Conservation (phyloP, 2,329 filamentous ascomycete species). For the Cladophialophora chaetospira region DNA sequence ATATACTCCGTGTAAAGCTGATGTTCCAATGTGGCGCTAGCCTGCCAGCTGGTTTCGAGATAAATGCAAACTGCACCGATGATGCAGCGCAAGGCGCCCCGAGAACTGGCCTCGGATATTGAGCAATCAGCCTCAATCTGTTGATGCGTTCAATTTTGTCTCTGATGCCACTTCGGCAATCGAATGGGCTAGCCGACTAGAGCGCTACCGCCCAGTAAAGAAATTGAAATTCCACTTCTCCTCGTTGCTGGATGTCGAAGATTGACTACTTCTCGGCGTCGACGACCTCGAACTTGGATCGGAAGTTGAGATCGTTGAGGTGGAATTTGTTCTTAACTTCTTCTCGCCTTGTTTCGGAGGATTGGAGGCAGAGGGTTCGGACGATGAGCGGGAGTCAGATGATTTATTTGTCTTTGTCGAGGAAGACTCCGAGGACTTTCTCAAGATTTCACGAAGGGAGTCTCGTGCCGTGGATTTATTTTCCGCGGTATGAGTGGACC, state of each 20-base stretch:
- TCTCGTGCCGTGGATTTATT: not conserved
- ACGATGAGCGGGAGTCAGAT: not conserved
- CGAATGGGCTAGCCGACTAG: not conserved
- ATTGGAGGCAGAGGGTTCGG: not conserved
- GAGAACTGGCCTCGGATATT: too few relatives aligned
- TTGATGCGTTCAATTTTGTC: not conserved
- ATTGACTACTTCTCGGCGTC: slow-evolving; percentile 10
- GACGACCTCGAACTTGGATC: slow-evolving; percentile 3
- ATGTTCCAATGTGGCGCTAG: too few relatives aligned
- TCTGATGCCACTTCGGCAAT: not conserved
- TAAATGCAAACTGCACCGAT: too few relatives aligned
- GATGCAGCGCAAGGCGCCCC: too few relatives aligned
- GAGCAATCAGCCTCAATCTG: too few relatives aligned
- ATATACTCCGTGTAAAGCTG: too few relatives aligned
- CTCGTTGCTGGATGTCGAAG: not conserved
- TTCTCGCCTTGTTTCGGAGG: not conserved
- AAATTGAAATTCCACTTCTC: slow-evolving; percentile 7
- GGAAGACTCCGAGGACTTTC: not conserved
- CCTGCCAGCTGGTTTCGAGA: too few relatives aligned
- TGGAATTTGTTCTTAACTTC: slow-evolving; percentile 11
- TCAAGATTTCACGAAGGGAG: slow-evolving; percentile 4
- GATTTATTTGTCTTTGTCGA: not conserved
- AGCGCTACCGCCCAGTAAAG: slow-evolving; percentile 2
- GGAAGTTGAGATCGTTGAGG: slow-evolving; percentile 7
- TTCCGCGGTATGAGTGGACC: not conserved